A percentile compares a stretch with the other conserved stretches of the same genome.
Evolutionary conservation across 2,329 filamentous ascomycete genomes (phyloP).

Genomic region (Aureobasidium subglaciale): DNA sequence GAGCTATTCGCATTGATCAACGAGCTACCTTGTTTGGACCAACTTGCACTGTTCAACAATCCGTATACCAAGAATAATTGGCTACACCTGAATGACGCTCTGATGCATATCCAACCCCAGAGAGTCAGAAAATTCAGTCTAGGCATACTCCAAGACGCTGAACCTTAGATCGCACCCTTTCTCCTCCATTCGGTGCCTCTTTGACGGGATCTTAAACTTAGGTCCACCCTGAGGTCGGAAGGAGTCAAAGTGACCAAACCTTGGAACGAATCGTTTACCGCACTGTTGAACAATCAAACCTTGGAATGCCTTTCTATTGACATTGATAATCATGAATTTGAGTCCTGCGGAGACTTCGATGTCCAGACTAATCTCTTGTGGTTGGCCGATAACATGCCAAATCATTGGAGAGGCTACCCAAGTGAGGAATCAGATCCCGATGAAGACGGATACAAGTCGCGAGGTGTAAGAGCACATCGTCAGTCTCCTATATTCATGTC

Average conservation of each 20-base stretch:
- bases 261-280: not conserved
- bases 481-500: too few species aligned
- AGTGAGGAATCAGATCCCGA: too few species aligned
- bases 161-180: not conserved
- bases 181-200: not conserved
- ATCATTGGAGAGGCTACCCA: too few species aligned
- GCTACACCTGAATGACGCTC: not conserved
- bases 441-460: too few species aligned
- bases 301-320: not conserved
- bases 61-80: not conserved
- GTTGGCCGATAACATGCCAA: too few species aligned
- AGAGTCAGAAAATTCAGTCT: not conserved
- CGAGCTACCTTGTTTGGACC: not conserved
- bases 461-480: too few species aligned
- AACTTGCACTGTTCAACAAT: not conserved
- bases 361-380: too few species aligned
- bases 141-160: not conserved
- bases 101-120: not conserved
- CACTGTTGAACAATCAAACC: not conserved
- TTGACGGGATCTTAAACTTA: not conserved
- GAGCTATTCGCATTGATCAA: not conserved
- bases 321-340: not conserved
- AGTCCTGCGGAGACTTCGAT: too few species aligned
- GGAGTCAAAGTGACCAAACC: not conserved
- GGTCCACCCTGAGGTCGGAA: not conserved